Base-by-base conservation (phyloP, 176 grass and related monocot species). In the Canna indica region DNA sequence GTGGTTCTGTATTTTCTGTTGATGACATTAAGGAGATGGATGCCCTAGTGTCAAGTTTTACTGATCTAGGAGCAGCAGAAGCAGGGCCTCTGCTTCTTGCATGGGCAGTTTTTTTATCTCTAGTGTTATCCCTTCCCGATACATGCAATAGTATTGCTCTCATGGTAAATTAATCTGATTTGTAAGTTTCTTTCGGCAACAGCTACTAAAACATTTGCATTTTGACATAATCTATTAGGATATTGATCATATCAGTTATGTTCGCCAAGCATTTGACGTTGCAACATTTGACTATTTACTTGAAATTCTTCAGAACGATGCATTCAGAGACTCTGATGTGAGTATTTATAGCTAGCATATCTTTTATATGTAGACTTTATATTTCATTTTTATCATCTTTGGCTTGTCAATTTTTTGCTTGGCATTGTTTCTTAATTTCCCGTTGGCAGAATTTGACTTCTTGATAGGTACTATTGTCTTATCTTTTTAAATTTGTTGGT, bases 21-120 rank as follows among this genome's bases (percentile, higher is more conserved):
- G 75, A 64, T 72, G 92, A 96, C 68, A 87, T 96, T 80, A 83
- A 87, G 73, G 92, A 91, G 79, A 91, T 96, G 73, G 88, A 96
- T 79, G 77, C 57, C 56, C 88, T 89, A 80, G 64, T 96, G 68
- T 88, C 92, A 68, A 87, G 80, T 58, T 87, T 96, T 59, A 71
- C 79, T 75, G 92, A 91, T 25, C 75, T 83, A 36, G 73, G 62
- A 57, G 70, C 74, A 34, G 74, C 59, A 74, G 92, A 91, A 91
- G 86, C 79, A 54, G 92, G 88, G 41, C 86, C 92, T 84, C 81
- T 96, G 60, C 66, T 91, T 77, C 81, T 96, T 31, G 86, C 83
- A 57, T 96, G 92, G 92, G 92, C 88, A 48, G 88, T 88, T 52
- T 84, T 91, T 71, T 81, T 87, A 75, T 87, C 85, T 64, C 80